phyloP scores from a whole-genome alignment of 768 basidiomycete genomes.

The Cantharellus anzutake region DNA sequence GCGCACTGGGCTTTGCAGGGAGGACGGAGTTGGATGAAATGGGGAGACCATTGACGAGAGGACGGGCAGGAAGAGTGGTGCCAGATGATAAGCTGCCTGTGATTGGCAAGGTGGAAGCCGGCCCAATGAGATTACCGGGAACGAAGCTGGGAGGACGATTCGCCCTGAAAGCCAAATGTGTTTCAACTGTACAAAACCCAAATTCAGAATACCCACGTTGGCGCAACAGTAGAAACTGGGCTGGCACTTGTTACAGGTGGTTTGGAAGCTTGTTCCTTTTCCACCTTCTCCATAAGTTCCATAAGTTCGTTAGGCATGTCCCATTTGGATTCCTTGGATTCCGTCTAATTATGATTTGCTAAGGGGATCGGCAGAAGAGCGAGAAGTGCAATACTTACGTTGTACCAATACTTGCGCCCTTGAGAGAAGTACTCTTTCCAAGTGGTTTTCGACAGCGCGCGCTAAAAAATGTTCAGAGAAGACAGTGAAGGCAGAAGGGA shows the following conservation, averaged over 20 bases:
- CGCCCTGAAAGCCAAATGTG: conserved; percentile 18
- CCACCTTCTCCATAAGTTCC: conserved; percentile 67
- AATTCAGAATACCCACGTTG: neutral
- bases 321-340: conserved; percentile 91
- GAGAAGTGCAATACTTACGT: conserved; percentile 27
- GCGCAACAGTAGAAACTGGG: conserved; percentile 9
- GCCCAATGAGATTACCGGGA: conserved; percentile 19
- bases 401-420: conserved; percentile 80
- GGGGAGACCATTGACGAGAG: conserved; percentile 4
- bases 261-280: conserved; percentile 40
- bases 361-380: neutral
- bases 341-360: conserved; percentile 29
- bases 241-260: conserved; percentile 14
- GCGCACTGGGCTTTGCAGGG: conserved; percentile 59
- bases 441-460: conserved; percentile 71
- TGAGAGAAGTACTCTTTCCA: conserved; percentile 97
- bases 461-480: conserved; percentile 24
- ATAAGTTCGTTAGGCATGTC: conserved; percentile 88
- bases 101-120: conserved; percentile 20
- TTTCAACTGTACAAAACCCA: neutral
- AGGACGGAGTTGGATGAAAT: conserved; percentile 19
- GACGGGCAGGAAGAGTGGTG: conserved; percentile 33
- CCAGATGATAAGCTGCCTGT: neutral
- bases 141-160: conserved; percentile 10
- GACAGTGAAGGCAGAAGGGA: neutral